A percentile compares a stretch with the other conserved stretches of the same genome.
phyloP scores from a whole-genome alignment of 73 alveolate genomes.

The Symbiodinium pilosum region DNA sequence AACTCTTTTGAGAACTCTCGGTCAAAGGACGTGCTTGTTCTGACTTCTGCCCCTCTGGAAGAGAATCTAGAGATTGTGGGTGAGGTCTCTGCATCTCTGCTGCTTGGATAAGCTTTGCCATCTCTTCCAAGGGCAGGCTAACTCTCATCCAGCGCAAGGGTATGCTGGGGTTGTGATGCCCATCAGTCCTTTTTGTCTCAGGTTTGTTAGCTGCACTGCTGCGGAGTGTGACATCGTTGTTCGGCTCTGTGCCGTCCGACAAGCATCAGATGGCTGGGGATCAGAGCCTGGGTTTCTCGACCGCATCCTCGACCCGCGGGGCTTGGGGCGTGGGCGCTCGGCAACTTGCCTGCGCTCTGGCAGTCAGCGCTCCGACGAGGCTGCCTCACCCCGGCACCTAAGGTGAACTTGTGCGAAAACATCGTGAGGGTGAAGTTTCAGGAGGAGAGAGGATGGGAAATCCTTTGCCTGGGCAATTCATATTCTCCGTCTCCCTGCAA shows the following conservation, averaged over 20 bases:
- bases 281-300: not conserved
- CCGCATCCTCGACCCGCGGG: not conserved
- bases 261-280: not conserved
- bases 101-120: not conserved
- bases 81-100: slow-evolving; percentile 48
- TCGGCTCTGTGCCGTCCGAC: slow-evolving; percentile 64
- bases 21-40: slow-evolving; percentile 21
- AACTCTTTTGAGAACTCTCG: slow-evolving; percentile 33
- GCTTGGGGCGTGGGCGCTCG: slow-evolving; percentile 28
- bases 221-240: slow-evolving; percentile 59
- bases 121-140: not conserved
- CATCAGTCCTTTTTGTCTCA: no score
- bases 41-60: slow-evolving; percentile 53
- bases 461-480: not conserved
- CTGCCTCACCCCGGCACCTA: not conserved
- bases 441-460: slow-evolving; percentile 2
- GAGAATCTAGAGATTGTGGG: slow-evolving; percentile 38
- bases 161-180: not conserved
- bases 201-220: slow-evolving; percentile 54
- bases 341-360: not conserved
- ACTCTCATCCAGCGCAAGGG: not conserved
- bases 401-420: slow-evolving; percentile 63
- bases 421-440: slow-evolving; percentile 39
- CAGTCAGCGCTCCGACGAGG: not conserved
- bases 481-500: not conserved